phyloP scores from a whole-genome alignment of 176 grass and related monocot species.

The Eleusine indica region DNA sequence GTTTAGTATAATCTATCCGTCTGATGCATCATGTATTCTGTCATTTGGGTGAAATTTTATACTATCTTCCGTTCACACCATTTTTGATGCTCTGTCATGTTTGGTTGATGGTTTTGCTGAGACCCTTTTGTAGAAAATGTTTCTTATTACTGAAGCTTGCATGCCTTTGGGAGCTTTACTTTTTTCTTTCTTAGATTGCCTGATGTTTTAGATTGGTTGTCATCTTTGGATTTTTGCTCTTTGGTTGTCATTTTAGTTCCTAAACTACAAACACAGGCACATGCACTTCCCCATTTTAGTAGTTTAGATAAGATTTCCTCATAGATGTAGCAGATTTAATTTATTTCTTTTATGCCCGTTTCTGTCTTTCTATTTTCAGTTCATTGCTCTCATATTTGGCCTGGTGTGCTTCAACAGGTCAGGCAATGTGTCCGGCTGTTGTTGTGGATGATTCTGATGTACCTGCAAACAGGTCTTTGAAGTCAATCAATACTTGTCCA shows the following conservation, averaged over 20 bases:
- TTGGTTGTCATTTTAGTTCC: not conserved
- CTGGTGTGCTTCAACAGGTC: slow-evolving; percentile 66
- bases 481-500: slow-evolving; percentile 86
- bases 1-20: not conserved
- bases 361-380: not conserved
- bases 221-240: slow-evolving; percentile 25
- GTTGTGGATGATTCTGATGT: slow-evolving; percentile 88
- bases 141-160: not conserved
- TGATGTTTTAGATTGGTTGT: not conserved
- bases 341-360: slow-evolving; percentile 3
- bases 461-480: slow-evolving; percentile 56
- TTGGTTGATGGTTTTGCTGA: not conserved
- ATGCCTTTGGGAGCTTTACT: not conserved
- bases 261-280: slow-evolving; percentile 4
- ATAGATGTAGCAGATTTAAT: not conserved
- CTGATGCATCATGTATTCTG: not conserved
- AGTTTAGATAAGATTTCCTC: not conserved
- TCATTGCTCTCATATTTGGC: not conserved
- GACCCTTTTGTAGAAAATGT: slow-evolving; percentile 19
- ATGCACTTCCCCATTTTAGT: slow-evolving; percentile 1
- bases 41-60: slow-evolving; percentile 4
- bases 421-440: slow-evolving; percentile 97
- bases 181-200: slow-evolving; percentile 23
- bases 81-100: not conserved
- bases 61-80: not conserved